Percentiles rank a stretch among this genome's conserved stretches.
phyloP scores from a whole-genome alignment of 2,329 filamentous ascomycete genomes.

The Ophiostoma piceae region DNA sequence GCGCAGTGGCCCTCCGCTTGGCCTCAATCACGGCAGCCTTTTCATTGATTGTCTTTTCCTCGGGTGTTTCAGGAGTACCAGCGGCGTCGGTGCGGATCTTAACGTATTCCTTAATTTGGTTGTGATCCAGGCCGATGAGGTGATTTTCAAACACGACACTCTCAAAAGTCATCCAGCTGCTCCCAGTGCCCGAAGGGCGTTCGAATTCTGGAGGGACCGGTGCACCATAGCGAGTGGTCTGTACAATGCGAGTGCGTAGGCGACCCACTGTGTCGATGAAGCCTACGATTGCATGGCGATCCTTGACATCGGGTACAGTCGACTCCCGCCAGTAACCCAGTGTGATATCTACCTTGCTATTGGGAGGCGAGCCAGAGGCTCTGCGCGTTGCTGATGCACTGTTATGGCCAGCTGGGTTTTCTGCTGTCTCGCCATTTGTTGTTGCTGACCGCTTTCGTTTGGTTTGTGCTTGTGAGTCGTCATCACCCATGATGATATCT shows the following conservation, averaged over 20 bases:
- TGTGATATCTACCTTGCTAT: constrained; percentile 41
- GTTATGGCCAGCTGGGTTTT: constrained; percentile 30
- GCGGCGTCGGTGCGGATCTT: constrained; percentile 44
- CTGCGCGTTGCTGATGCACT: constrained; percentile 30
- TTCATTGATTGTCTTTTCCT: constrained; percentile 39
- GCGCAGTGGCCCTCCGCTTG: constrained; percentile 39
- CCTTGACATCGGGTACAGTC: constrained; percentile 41
- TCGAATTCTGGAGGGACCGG: constrained; percentile 44
- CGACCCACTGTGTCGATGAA: constrained; percentile 59
- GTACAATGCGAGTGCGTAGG: constrained; percentile 54
- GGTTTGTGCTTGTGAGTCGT: constrained; percentile 7
- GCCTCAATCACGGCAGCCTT: constrained; percentile 45
- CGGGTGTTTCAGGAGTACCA: constrained; percentile 35
- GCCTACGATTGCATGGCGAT: constrained; percentile 56
- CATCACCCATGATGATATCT: constrained; percentile 42
- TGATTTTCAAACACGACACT: constrained; percentile 55
- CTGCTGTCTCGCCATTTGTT: not conserved
- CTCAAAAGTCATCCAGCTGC: constrained; percentile 61
- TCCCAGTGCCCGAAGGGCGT: constrained; percentile 54
- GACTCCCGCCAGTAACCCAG: constrained; percentile 60
- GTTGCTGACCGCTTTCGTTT: constrained; percentile 11
- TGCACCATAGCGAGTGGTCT: constrained; percentile 45
- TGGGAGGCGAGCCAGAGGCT: not conserved
- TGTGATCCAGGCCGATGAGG: constrained; percentile 50
- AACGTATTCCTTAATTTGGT: constrained; percentile 59